phyloP scores from a whole-genome alignment of 2,329 filamentous ascomycete species.

The Trichoderma atroviride region DNA sequence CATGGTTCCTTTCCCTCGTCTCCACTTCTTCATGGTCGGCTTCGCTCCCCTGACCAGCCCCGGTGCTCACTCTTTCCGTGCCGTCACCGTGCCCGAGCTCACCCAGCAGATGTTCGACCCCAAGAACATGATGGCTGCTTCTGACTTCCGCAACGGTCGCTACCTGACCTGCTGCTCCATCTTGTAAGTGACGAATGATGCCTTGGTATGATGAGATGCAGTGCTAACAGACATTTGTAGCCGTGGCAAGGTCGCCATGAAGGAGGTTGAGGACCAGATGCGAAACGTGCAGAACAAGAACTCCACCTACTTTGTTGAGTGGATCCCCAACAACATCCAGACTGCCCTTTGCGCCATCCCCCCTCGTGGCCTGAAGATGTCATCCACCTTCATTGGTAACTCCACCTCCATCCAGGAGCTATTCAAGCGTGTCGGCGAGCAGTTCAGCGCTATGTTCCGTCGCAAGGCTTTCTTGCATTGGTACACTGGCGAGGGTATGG shows the following conservation, averaged over 20 bases:
- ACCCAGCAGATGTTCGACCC: conserved; percentile 99
- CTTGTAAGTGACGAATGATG: conserved; percentile 63
- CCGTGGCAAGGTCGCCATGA: conserved; percentile 99
- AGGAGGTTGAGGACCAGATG: conserved; percentile 99
- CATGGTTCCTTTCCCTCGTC: conserved; percentile 99
- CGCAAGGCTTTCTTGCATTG: conserved; percentile 99
- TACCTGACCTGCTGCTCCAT: conserved; percentile 99
- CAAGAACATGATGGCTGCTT: conserved; percentile 99
- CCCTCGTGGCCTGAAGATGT: conserved; percentile 98
- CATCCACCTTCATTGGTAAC: conserved; percentile 98
- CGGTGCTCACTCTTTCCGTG: conserved; percentile 89
- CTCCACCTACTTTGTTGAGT: conserved; percentile 98
- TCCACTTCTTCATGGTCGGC: conserved; percentile 99
- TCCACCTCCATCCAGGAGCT: conserved; percentile 99
- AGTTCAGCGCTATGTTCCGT: conserved; percentile 99
- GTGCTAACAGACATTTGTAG: conserved; percentile 43
- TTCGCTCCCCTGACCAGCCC: conserved; percentile 95
- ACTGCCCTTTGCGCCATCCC: conserved; percentile 99
- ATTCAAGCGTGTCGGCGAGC: conserved; percentile 99
- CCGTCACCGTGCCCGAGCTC: conserved; percentile 94
- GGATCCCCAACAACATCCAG: conserved; percentile 99
- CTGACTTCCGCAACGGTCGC: conserved; percentile 99
- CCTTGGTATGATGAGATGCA: background rate
- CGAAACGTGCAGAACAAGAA: conserved; percentile 99
- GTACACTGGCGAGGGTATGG: conserved; percentile 99